These are phyloP conservation scores for Fusarium pseudograminearum DNA, from an alignment of 2,329 filamentous ascomycete genomes.

Conservation along the genomic window DNA sequence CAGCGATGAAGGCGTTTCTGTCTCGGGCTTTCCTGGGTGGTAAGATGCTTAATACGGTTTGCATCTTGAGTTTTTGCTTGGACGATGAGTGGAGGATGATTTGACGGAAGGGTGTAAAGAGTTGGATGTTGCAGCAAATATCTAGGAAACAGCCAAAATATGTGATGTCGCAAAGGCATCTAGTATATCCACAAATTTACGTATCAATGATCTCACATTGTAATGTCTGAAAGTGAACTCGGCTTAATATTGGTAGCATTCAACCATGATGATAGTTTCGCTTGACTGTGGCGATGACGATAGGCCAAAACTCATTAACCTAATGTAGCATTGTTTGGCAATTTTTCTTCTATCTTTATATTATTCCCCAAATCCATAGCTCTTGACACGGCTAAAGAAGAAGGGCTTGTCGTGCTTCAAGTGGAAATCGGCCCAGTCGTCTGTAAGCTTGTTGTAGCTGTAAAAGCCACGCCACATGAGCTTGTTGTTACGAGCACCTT, in stretches of 20 bases:
- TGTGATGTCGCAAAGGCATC: conserved; percentile 12
- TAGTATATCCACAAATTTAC: conserved; percentile 21
- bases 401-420: conserved; percentile 73
- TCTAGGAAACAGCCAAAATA: conserved; percentile 10
- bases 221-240: background rate
- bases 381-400: conserved; percentile 75
- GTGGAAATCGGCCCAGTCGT: conserved; percentile 88
- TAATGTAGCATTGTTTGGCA: background rate
- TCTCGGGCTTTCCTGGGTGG: conserved; percentile 6
- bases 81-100: background rate
- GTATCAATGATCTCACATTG: conserved; percentile 10
- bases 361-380: conserved; percentile 65
- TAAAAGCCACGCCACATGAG: conserved; percentile 90
- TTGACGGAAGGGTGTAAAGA: conserved; percentile 12
- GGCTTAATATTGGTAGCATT: no score
- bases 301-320: background rate
- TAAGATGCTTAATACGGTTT: conserved; percentile 12
- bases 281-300: no score
- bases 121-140: conserved; percentile 12
- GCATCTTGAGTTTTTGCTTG: conserved; percentile 8
- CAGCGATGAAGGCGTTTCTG: conserved; percentile 36
- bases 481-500: conserved; percentile 82
- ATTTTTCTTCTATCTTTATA: background rate
- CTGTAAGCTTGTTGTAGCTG: conserved; percentile 89
- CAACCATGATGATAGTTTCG: background rate